A percentile compares a stretch with the other conserved stretches of the same genome.
These are phyloP conservation scores for Cicer yamashitae DNA, from an alignment of 306 rosid species.

Conservation along the genomic window DNA sequence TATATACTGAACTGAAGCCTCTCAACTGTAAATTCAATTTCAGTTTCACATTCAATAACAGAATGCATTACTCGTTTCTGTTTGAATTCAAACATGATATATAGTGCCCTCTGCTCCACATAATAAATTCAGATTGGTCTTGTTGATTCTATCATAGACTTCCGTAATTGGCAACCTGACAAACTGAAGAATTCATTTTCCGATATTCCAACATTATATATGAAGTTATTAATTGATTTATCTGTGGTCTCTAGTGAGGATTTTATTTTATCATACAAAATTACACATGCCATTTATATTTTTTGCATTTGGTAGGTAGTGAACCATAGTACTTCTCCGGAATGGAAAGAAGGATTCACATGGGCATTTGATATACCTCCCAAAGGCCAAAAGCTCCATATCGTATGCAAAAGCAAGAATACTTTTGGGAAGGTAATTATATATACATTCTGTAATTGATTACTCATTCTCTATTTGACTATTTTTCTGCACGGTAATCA, in stretches of 20 bases:
- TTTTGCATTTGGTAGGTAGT: constrained; percentile 67
- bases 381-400: constrained; percentile 93
- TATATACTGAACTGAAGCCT: background rate
- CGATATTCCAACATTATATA: constrained; percentile 16
- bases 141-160: background rate
- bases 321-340: constrained; percentile 85
- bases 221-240: constrained; percentile 27
- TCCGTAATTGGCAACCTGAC: background rate
- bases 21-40: constrained; percentile 1
- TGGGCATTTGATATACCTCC: constrained; percentile 99
- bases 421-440: constrained; percentile 95
- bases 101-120: background rate
- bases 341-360: constrained; percentile 98
- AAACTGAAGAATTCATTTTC: constrained; percentile 22
- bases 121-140: background rate
- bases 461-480: constrained; percentile 16
- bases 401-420: constrained; percentile 96
- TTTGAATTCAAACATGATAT: background rate
- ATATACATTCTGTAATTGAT: constrained; percentile 23
- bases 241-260: constrained; percentile 30
- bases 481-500: background rate
- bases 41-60: background rate
- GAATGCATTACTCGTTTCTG: background rate
- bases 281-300: constrained; percentile 30
- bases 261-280: constrained; percentile 39